phyloP scores from a whole-genome alignment of 768 basidiomycete species.

The Porpolomopsis calyptriformis region DNA sequence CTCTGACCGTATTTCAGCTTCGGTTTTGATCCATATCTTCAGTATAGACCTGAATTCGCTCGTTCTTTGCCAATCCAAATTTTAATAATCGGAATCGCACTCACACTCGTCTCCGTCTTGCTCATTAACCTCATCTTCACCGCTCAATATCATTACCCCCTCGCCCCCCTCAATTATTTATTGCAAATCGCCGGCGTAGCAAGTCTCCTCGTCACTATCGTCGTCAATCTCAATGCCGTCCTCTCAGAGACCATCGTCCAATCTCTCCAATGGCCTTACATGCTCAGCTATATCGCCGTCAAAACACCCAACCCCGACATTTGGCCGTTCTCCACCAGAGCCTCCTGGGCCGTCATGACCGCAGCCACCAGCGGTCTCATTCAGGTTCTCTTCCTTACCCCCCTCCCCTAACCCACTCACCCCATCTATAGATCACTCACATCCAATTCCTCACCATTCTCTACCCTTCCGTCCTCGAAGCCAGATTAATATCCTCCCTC shows the following conservation, averaged over 20 bases:
- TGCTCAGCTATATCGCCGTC: conserved; percentile 86
- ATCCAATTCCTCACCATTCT: conserved; percentile 95
- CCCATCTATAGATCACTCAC: conserved; percentile 66
- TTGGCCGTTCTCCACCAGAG: conserved; percentile 61
- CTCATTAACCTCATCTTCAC: conserved; percentile 92
- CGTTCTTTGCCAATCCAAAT: conserved; percentile 88
- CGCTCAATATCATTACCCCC: conserved; percentile 89
- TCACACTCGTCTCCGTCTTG: conserved; percentile 77
- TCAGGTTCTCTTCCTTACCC: conserved; percentile 41
- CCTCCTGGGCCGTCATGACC: conserved; percentile 82
- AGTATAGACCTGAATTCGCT: conserved; percentile 69
- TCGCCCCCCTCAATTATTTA: conserved; percentile 85
- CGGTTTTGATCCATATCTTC: conserved; percentile 59
- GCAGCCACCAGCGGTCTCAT: conserved; percentile 75
- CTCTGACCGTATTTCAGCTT: conserved; percentile 20
- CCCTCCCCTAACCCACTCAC: background rate
- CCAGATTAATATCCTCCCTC: conserved; percentile 71
- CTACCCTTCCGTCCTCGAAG: conserved; percentile 86
- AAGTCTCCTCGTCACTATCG: conserved; percentile 66
- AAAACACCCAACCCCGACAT: conserved; percentile 24
- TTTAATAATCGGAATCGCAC: conserved; percentile 70
- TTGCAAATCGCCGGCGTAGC: conserved; percentile 80
- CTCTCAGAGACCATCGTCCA: conserved; percentile 47
- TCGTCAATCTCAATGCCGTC: conserved; percentile 70
- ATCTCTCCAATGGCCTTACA: conserved; percentile 84